These are phyloP conservation scores for Thecaphora thlaspeos DNA, from an alignment of 1,284 basidiomycete species.

Conservation along the genomic window DNA sequence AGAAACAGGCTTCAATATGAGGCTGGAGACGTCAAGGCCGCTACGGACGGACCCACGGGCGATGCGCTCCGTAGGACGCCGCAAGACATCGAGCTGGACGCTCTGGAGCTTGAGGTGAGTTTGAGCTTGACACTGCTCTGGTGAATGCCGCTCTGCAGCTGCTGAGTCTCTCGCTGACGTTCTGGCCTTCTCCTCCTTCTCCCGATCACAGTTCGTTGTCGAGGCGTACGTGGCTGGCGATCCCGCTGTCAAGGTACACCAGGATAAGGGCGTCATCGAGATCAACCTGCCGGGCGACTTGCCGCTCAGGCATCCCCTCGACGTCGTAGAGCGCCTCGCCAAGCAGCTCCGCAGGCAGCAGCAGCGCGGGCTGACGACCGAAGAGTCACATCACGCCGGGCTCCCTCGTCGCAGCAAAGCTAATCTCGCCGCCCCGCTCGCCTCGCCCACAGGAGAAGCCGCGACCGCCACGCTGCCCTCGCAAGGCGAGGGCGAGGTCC, in stretches of 20 bases:
- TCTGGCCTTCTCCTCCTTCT: too few relatives aligned
- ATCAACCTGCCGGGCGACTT: slow-evolving; percentile 29
- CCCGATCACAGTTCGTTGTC: slow-evolving; percentile 17
- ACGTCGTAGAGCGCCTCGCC: slow-evolving; percentile 24
- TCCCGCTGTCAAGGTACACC: slow-evolving; percentile 24
- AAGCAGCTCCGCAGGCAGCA: slow-evolving; percentile 12
- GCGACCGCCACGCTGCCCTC: too few relatives aligned
- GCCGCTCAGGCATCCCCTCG: slow-evolving; percentile 26
- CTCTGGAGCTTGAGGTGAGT: slow-evolving; percentile 18
- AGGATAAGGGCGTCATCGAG: slow-evolving; percentile 26
- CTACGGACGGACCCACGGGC: slow-evolving; percentile 12
- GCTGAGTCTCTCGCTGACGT: too few relatives aligned
- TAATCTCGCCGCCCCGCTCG: too few relatives aligned
- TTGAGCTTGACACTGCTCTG: too few relatives aligned
- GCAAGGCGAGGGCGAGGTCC: too few relatives aligned
- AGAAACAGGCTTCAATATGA: too few relatives aligned
- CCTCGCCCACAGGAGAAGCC: too few relatives aligned
- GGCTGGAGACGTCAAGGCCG: not conserved
- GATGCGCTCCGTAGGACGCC: slow-evolving; percentile 5
- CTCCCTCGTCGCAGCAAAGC: too few relatives aligned
- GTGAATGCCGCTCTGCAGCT: too few relatives aligned
- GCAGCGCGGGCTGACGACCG: not conserved
- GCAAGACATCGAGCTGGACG: slow-evolving; percentile 29
- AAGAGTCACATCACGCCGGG: too few relatives aligned
- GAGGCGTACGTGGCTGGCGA: slow-evolving; percentile 24